Conservation (phyloP, 106 monocot genomes). For the Dendrobium nobile region DNA sequence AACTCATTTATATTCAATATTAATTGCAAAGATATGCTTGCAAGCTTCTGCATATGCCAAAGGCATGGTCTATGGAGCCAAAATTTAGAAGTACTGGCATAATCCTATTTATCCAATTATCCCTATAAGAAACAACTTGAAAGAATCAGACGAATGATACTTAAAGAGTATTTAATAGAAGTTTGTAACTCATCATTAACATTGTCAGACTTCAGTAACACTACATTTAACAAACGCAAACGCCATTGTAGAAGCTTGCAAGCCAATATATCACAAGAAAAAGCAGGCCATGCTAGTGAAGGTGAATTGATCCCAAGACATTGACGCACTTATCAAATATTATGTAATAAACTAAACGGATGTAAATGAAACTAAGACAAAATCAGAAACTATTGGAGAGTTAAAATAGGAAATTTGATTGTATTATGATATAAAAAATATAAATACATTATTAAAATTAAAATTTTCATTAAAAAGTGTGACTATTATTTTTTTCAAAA, state of each 20-base stretch:
- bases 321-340: not conserved
- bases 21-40: not conserved
- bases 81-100: too few species aligned
- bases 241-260: too few species aligned
- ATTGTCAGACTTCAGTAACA: too few species aligned
- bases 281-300: not conserved
- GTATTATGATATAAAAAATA: not conserved
- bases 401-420: not conserved
- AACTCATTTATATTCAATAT: not conserved
- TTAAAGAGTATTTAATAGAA: too few species aligned
- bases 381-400: not conserved
- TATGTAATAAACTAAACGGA: not conserved
- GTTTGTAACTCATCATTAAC: too few species aligned
- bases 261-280: too few species aligned
- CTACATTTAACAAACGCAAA: too few species aligned
- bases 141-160: too few species aligned
- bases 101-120: not conserved
- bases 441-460: not conserved
- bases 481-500: not conserved
- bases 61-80: too few species aligned
- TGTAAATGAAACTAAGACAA: not conserved
- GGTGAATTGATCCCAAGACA: not conserved
- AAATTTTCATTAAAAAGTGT: not conserved
- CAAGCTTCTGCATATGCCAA: not conserved
- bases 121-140: conserved; percentile 1